phyloP scores from a whole-genome alignment of 352 stramenopile species.

The Pythium aquatile region DNA sequence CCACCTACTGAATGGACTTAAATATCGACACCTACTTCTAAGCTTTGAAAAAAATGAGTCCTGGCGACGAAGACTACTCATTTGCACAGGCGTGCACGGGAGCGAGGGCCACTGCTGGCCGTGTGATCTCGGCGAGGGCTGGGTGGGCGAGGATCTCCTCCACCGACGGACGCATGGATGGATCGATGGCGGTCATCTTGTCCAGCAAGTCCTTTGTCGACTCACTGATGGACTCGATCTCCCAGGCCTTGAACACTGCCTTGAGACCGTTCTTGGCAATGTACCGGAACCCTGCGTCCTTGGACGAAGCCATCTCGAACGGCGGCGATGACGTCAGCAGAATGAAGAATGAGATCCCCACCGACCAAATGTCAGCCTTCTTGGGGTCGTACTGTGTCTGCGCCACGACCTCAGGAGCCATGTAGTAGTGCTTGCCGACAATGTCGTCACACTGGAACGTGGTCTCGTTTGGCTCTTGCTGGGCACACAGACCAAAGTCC shows the following conservation, averaged over 20 bases:
- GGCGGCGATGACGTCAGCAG: slow-evolving; percentile 91
- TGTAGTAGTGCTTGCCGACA: slow-evolving; percentile 96
- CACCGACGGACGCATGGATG: slow-evolving; percentile 51
- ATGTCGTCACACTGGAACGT: slow-evolving; percentile 54
- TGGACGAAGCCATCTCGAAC: slow-evolving; percentile 84
- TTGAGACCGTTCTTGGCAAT: slow-evolving; percentile 71
- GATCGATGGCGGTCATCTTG: slow-evolving; percentile 67
- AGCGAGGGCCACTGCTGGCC: neutral
- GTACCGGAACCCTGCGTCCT: slow-evolving; percentile 88
- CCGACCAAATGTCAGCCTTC: slow-evolving; percentile 91
- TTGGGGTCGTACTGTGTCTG: slow-evolving; percentile 90
- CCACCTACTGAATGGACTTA: neutral
- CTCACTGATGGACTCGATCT: slow-evolving; percentile 35
- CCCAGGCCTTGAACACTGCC: slow-evolving; percentile 73
- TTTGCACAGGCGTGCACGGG: slow-evolving; percentile 8
- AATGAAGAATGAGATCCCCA: slow-evolving; percentile 93
- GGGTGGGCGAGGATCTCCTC: slow-evolving; percentile 65
- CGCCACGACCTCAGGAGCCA: slow-evolving; percentile 93
- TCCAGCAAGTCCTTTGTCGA: slow-evolving; percentile 72
- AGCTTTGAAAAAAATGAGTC: neutral
- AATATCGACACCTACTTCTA: neutral
- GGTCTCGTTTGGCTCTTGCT: slow-evolving; percentile 50
- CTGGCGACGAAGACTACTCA: neutral
- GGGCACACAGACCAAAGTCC: slow-evolving; percentile 67
- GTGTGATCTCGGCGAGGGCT: slow-evolving; percentile 31